Evolutionary conservation across 2,329 filamentous ascomycete genomes (phyloP).

Genomic region (Xylariaceae sp.): DNA sequence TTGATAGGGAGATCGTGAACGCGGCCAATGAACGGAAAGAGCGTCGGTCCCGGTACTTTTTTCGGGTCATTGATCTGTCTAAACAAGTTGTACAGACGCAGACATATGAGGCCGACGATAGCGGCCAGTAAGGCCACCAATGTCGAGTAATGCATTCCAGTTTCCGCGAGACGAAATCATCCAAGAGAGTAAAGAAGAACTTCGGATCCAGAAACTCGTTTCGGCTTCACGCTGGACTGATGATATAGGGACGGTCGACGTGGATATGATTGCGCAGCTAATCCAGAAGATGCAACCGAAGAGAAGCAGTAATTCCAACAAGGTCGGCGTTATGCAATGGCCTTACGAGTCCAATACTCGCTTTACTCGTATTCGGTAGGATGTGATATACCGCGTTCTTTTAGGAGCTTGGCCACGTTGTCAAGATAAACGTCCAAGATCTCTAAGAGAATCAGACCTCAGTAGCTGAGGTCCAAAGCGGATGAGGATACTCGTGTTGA

Average conservation of each 20-base stretch:
- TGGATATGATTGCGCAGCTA: background rate
- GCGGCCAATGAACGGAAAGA: conserved; percentile 34
- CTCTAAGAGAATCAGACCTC: background rate
- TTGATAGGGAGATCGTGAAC: conserved; percentile 45
- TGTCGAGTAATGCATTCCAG: conserved; percentile 28
- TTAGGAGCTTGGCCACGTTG: background rate
- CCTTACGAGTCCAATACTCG: background rate
- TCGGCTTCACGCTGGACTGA: background rate
- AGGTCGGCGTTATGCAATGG: background rate
- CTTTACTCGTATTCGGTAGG: conserved; percentile 2
- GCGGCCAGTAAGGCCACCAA: conserved; percentile 20
- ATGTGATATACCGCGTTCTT: background rate
- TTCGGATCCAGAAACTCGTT: background rate
- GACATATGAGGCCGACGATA: conserved; percentile 22
- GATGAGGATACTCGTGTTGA: background rate
- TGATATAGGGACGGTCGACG: conserved; percentile 1
- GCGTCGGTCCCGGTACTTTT: conserved; percentile 31
- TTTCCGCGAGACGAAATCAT: background rate
- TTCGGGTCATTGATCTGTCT: conserved; percentile 31
- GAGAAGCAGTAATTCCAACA: background rate
- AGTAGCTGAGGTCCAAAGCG: background rate
- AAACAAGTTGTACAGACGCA: conserved; percentile 28
- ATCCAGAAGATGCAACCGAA: background rate
- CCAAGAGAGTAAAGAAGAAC: background rate
- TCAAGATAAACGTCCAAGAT: background rate